A percentile compares a stretch with the other conserved stretches of the same genome.
These are phyloP conservation scores for Ceratocystis destructans DNA, from an alignment of 2,329 filamentous ascomycete species.

Conservation along the genomic window DNA sequence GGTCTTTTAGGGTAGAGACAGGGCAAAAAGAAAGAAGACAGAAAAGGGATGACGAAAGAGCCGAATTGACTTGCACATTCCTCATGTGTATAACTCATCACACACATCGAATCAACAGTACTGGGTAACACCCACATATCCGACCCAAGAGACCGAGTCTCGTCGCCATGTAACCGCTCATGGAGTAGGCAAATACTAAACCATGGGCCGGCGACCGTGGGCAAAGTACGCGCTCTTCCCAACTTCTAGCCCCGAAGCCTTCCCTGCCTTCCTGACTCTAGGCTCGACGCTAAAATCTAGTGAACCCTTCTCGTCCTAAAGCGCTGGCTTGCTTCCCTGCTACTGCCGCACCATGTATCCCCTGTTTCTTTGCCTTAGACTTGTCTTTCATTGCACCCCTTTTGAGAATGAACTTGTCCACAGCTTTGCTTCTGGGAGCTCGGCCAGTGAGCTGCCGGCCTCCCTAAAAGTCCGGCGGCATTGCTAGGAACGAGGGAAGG, in stretches of 20 bases:
- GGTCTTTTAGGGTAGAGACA: background rate
- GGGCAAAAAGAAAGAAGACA: background rate
- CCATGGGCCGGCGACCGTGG: background rate
- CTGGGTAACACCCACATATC: too few relatives aligned
- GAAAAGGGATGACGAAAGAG: background rate
- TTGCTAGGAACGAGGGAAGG: too few relatives aligned
- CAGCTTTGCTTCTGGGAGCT: background rate
- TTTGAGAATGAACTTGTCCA: background rate
- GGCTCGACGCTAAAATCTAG: background rate
- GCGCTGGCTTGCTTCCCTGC: background rate
- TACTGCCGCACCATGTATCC: background rate
- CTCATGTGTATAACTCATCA: too few relatives aligned
- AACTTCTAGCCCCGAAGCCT: background rate
- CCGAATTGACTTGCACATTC: too few relatives aligned
- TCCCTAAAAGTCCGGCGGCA: too few relatives aligned
- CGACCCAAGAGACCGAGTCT: too few relatives aligned
- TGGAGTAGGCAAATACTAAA: background rate
- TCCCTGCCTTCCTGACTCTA: background rate
- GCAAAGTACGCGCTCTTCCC: background rate
- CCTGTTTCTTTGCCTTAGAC: background rate
- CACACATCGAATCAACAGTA: too few relatives aligned
- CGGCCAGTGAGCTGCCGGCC: too few relatives aligned
- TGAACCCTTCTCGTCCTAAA: slow-evolving; percentile 4
- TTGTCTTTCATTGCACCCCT: background rate
- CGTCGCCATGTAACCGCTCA: background rate